Evolutionary conservation across 495 filamentous ascomycete genomes (phyloP), one percentile per base, ranked within the genome.

Genomic region (Letharia lupina): DNA sequence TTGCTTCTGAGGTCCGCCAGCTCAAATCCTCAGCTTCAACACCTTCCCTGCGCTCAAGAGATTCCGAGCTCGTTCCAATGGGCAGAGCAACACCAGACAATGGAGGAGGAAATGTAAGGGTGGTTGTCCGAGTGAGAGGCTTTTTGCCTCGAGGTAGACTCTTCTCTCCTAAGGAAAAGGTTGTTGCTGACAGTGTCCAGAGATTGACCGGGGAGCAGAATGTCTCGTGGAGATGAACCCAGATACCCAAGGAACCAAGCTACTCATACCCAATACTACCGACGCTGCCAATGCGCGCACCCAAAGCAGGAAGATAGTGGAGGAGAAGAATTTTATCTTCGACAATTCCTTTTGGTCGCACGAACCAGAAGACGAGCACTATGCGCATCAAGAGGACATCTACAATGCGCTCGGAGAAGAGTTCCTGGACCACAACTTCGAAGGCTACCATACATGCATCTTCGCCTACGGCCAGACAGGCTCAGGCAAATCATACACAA

Each of bases 331-430:
- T 0, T 99, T 99, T 70, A 91, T 88, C 13, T 99, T 99, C 70
- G 94, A 99, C 78, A 96, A 92, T 74, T 96, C 91, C 1, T 99
- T 97, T 77, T 98, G 93, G 91, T 96, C 93, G 64, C 91, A 95
- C 74, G 77, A 93, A 70, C 78, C 80, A 44, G 70, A 77, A 39
- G 91, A 96, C 69, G 79, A 85, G 61, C 87, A 91, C 71, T 93
- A 91, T 70, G 90, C 89, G 28, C 80, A 86, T 65, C 94, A 99
- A 71, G 91, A 93, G 69, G 90, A 97, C 73, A 88, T 99, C 54
- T 99, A 99, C 79, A 89, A 96, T 73, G 86, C 87, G 42, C 82
- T 99, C 8, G 94, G 95, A 44, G 94, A 98, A 73, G 95, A 98
- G 69, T 98, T 98, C 67, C 81, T 99, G 62, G 95, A 99, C 75